These are phyloP conservation scores for Phytophthora crassamura DNA, from an alignment of 352 stramenopile species.

Conservation along the genomic window DNA sequence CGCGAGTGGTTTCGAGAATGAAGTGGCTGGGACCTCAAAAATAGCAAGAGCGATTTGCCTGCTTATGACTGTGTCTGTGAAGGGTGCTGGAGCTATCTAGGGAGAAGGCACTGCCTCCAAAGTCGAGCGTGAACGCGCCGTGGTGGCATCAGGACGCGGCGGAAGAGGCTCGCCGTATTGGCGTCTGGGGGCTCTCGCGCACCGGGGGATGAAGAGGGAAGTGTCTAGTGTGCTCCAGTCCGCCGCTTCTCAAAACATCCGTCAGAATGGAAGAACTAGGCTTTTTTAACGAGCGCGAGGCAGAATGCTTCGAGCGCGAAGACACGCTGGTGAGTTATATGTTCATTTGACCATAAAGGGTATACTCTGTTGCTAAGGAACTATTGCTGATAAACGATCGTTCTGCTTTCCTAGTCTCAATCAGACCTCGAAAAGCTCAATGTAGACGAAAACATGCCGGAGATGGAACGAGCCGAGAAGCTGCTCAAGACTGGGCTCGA, in stretches of 20 bases:
- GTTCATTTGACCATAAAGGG: neutral
- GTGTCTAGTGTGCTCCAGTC: conserved; percentile 26
- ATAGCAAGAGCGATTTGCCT: conserved; percentile 26
- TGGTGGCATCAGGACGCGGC: conserved; percentile 21
- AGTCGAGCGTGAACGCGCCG: conserved; percentile 17
- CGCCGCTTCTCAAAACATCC: conserved; percentile 15
- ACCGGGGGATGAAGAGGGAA: conserved; percentile 53
- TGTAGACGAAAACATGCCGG: conserved; percentile 83
- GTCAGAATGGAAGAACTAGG: conserved; percentile 78
- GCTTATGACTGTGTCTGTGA: conserved; percentile 10
- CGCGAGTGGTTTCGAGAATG: conserved; percentile 36
- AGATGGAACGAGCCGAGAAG: conserved; percentile 83
- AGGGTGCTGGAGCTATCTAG: conserved; percentile 25
- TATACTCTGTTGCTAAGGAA: neutral
- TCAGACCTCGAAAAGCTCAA: conserved; percentile 88
- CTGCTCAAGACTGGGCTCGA: conserved; percentile 78
- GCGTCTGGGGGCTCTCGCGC: conserved; percentile 22
- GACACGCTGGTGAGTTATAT: conserved; percentile 67
- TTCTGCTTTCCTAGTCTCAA: conserved; percentile 53
- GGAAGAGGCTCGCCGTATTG: conserved; percentile 23
- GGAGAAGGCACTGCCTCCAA: conserved; percentile 24
- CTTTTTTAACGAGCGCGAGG: conserved; percentile 87
- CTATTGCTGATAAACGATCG: conserved; percentile 1
- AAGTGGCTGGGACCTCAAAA: conserved; percentile 24
- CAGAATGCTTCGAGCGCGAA: conserved; percentile 86